Evolutionary conservation across 257 asterid genomes (phyloP), one percentile per base, ranked within the genome.

Genomic region (Thymus mandschuricus): DNA sequence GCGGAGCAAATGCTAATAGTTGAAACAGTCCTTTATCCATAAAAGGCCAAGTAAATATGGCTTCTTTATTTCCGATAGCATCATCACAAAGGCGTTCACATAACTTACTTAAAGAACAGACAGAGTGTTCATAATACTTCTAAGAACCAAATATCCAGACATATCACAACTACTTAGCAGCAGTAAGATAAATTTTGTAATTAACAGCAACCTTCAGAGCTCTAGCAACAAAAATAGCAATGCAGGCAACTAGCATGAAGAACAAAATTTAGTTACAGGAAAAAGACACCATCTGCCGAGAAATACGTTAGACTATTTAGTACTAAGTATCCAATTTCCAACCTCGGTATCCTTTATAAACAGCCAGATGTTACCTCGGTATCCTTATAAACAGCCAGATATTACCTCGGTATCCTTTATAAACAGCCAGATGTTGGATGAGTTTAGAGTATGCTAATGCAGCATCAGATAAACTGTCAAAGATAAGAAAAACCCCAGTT

Each of bases 361-460:
- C 81, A 34, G 96, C n/a, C n/a, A n/a, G n/a, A n/a, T n/a, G n/a
- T n/a, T n/a, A n/a, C 21, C 21, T 21, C 21, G 0, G 21, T 21
- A 21, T 21, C 21, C 21, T 21, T 21, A 21, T 21, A 21, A 21
- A 21, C 21, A 21, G 21, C 21, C 21, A 21, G 21, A 21, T 21
- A 21, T 21, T 21, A 21, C 21, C 21, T 21, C 21, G 21, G 21
- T 21, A 21, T 21, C 21, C 21, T 21, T 21, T 21, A 21, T 21
- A 21, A 21, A 21, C 21, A 21, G 21, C 96, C 84, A 91, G 70
- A 82, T 95, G 89, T 75, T 95, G 97, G 82, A 95, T 87, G 72
- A 95, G 95, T 82, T 95, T 92, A 71, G 96, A 82, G 85, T 92
- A 89, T 41, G 98, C 97, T 75, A 95, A 81, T 28, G 92, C 91